A percentile compares a stretch with the other conserved stretches of the same genome.
phyloP scores from a whole-genome alignment of 306 rosid species.

The Quercus variabilis region DNA sequence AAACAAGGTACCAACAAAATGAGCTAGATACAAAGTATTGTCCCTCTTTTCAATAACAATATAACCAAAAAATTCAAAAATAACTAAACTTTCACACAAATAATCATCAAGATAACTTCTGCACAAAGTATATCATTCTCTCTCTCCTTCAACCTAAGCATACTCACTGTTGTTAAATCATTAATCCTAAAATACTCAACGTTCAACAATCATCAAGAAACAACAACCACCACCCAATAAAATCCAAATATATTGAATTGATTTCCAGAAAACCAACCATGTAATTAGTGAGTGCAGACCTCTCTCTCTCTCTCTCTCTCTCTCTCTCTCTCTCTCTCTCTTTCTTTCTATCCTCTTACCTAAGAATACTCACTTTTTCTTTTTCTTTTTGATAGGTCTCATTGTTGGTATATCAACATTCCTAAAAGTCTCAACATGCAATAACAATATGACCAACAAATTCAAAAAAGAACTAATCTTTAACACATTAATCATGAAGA shows the following conservation, averaged over 20 bases:
- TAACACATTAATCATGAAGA: neutral
- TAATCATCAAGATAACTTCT: no score
- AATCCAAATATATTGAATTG: neutral
- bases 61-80: no score
- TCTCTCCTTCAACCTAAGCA: no score
- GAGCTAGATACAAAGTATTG: no score
- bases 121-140: no score
- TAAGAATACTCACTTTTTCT: no score
- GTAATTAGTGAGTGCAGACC: constrained; percentile 78
- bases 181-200: neutral
- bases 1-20: no score
- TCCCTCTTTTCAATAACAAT: no score
- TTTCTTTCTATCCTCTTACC: no score
- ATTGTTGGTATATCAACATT: neutral
- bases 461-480: neutral
- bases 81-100: no score
- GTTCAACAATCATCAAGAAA: neutral
- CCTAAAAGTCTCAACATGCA: neutral
- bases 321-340: no score
- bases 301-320: neutral
- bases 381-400: no score
- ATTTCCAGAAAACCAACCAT: constrained; percentile 50
- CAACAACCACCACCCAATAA: neutral
- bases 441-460: neutral
- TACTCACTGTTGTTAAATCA: neutral